A percentile compares a stretch with the other conserved stretches of the same genome.
These are phyloP conservation scores for Podila minutissima DNA, from an alignment of 192 early-diverging fungal species.

Conservation along the genomic window DNA sequence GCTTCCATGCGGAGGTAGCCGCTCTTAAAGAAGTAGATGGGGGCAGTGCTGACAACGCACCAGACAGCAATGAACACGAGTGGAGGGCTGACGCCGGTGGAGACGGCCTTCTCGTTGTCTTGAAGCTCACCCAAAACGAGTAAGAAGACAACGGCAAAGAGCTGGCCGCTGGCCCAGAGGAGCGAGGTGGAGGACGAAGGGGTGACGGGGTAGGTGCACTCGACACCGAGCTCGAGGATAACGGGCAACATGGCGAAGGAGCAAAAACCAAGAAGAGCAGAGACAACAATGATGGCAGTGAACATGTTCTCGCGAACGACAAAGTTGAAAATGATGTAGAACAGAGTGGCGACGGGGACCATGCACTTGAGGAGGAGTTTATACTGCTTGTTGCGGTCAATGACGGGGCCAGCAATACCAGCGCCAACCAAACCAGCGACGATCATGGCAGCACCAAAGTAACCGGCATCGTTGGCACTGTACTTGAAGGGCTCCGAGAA, in stretches of 20 bases:
- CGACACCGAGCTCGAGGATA: slow-evolving; percentile 46
- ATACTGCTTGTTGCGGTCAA: slow-evolving; percentile 68
- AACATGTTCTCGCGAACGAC: slow-evolving; percentile 46
- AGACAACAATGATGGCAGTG: slow-evolving; percentile 36
- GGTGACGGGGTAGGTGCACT: slow-evolving; percentile 51
- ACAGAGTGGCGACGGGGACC: slow-evolving; percentile 53
- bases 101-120: slow-evolving; percentile 6
- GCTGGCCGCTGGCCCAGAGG: slow-evolving; percentile 42
- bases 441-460: slow-evolving; percentile 64
- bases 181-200: slow-evolving; percentile 48
- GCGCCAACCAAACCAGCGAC: slow-evolving; percentile 69
- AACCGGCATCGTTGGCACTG: slow-evolving; percentile 57
- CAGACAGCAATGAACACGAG: slow-evolving; percentile 43
- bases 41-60: slow-evolving; percentile 28
- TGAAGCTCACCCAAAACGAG: slow-evolving; percentile 28
- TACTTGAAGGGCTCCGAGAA: slow-evolving; percentile 60
- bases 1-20: slow-evolving; percentile 46
- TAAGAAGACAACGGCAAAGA: slow-evolving; percentile 46
- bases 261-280: slow-evolving; percentile 35
- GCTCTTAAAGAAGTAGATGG: slow-evolving; percentile 43
- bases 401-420: slow-evolving; percentile 55
- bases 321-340: slow-evolving; percentile 59
- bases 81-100: slow-evolving; percentile 30
- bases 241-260: slow-evolving; percentile 48
- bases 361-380: slow-evolving; percentile 54